Evolutionary conservation across 2,329 filamentous ascomycete species (phyloP), one percentile per base, ranked within the genome.

Genomic region (Cladosporium halotolerans): DNA sequence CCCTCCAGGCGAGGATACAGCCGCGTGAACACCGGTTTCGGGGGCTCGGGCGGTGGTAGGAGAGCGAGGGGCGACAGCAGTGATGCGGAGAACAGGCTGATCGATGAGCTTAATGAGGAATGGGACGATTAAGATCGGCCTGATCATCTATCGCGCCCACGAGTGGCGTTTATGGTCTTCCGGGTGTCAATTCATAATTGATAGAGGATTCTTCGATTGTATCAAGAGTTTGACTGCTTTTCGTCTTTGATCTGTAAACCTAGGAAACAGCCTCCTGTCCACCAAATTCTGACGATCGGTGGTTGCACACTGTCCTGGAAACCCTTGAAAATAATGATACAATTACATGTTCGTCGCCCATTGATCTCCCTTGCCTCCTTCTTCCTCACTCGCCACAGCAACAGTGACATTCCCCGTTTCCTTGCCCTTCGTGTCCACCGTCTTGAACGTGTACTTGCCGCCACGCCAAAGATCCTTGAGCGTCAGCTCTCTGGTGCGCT

Each of bases 71-170:
- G 70, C 2, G 68, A 73, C 19, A 72, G 75, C 45, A 71, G 80
- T 6, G 92, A 96, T 55, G 91, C 90, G 52, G 93, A 97, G 72
- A 96, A 97, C 70, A 77, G 90, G 58, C 73, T 97, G 62, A 97
- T 99, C 68, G 92, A 97, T 69, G 89, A 96, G 70, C 77, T 96
- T 55, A 93, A 97, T 65, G 92, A 97, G 70, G 91, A 96, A 68
- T 97, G 92, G 92, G 91, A 96, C 62, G 91, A 96, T 60, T 78
- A 55, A 67, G 19, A 28, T 28, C 23, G 23, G 23, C 23, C 23
- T 28, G 23, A 28, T 7, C 23, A 28, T 28, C 23, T 28, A 28
- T 28, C 23, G 23, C 23, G 23, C 23, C 23, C 23, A 28, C 7
- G 23, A 4, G 23, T 28, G 23, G 23, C 23, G 23, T 28, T 28